phyloP scores from a whole-genome alignment of 805 yeast species.

The Candida montana region DNA sequence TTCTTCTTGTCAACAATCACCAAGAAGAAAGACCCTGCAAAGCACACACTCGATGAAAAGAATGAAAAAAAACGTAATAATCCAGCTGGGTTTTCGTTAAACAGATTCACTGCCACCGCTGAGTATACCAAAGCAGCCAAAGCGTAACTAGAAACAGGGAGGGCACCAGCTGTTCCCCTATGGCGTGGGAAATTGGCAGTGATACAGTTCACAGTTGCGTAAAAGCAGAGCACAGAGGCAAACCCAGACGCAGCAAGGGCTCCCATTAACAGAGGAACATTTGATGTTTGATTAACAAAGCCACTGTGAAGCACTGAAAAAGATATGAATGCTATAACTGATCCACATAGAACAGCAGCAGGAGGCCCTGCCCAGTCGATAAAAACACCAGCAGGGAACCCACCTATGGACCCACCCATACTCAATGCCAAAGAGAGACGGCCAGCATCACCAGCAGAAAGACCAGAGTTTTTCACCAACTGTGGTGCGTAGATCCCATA shows the following conservation, averaged over 20 bases:
- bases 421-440: conserved; percentile 56
- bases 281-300: conserved; percentile 36
- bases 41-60: conserved; percentile 36
- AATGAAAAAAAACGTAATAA: conserved; percentile 51
- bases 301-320: conserved; percentile 46
- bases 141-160: conserved; percentile 43
- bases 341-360: conserved; percentile 48
- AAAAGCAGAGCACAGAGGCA: conserved; percentile 58
- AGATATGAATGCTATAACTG: conserved; percentile 47
- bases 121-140: conserved; percentile 65
- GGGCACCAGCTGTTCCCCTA: conserved; percentile 38
- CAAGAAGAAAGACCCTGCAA: conserved; percentile 29
- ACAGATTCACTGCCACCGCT: conserved; percentile 47
- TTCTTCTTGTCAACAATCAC: conserved; percentile 19
- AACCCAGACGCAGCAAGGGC: conserved; percentile 54
- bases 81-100: conserved; percentile 46
- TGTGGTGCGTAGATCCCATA: conserved; percentile 78
- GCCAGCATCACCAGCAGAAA: conserved; percentile 59
- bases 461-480: conserved; percentile 47
- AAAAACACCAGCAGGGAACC: conserved; percentile 63
- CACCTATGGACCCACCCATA: conserved; percentile 64
- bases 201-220: conserved; percentile 45
- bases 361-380: conserved; percentile 60
- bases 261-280: conserved; percentile 37
- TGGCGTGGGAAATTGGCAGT: conserved; percentile 62